Evolutionary conservation across 495 filamentous ascomycete genomes (phyloP).

Genomic region (Penicillium fimorum): DNA sequence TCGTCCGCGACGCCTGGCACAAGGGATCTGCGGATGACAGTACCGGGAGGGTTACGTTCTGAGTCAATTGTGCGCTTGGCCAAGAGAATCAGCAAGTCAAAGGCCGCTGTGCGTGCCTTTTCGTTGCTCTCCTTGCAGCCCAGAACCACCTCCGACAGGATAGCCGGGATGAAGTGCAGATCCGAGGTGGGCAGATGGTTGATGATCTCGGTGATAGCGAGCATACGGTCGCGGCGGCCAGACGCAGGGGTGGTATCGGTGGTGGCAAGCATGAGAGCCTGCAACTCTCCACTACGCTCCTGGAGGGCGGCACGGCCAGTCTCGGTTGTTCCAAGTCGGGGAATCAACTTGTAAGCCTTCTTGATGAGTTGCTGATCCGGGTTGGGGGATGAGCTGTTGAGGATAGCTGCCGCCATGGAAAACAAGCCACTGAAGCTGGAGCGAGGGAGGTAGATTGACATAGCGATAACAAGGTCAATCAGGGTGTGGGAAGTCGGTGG

Average conservation of each 20-base stretch:
- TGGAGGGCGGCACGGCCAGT: constrained; percentile 67
- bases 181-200: constrained; percentile 69
- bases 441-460: constrained; percentile 87
- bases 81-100: constrained; percentile 87
- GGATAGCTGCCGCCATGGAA: constrained; percentile 73
- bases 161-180: constrained; percentile 87
- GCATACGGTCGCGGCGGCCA: constrained; percentile 77
- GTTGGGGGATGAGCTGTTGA: constrained; percentile 54
- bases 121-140: constrained; percentile 97
- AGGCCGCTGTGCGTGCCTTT: constrained; percentile 81
- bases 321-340: constrained; percentile 78
- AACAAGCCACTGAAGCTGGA: constrained; percentile 80
- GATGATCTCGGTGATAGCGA: constrained; percentile 75
- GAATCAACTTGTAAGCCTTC: constrained; percentile 97
- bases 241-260: constrained; percentile 80
- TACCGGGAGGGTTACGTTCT: constrained; percentile 56
- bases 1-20: constrained; percentile 80
- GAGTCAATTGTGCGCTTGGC: constrained; percentile 69
- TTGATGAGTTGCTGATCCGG: constrained; percentile 92
- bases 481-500: constrained; percentile 93
- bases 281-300: constrained; percentile 71
- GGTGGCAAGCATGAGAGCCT: constrained; percentile 71
- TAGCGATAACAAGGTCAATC: constrained; percentile 93
- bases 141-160: constrained; percentile 90
- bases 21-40: constrained; percentile 75